Base-by-base conservation (phyloP, 2,329 filamentous ascomycete species). In the Fusarium cyanostomum region DNA sequence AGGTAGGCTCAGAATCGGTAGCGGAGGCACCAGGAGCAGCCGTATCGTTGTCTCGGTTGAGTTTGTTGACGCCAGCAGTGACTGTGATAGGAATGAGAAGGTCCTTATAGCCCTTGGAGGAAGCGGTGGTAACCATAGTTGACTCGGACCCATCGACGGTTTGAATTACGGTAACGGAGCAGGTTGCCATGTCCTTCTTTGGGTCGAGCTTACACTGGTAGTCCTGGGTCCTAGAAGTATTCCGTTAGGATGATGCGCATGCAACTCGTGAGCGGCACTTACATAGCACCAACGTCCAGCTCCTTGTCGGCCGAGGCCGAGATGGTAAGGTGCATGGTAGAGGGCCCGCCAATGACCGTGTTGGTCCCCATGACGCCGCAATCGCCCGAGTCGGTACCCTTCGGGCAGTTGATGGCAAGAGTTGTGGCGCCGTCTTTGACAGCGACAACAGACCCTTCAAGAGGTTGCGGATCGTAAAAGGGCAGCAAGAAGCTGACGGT, bases 11-110 rank as follows among this genome's bases (percentile, higher is more conserved):
- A 24, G 70, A 41, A 8, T 31, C 42, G 27, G 66, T 55, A 37
- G 58, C 55, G 26, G 66, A 65, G 26, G 57, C 43, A 28, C 38
- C 21, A 15, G 38, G 21, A 15, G 21, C 38, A 41, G 38, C 21
- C 26, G 38, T 26, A 26, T 44, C 57, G 4, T 56, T 45, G 38
- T 50, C 65, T 12, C 37, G 50, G 33, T 48, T 56, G 16, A 80
- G 68, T 68, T 78, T 78, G 46, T 78, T 73, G 30, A 71, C 52
- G 5, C 78, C 79, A 13, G 74, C 75, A 15, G 78, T 79, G 49
- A 80, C 61, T 30, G 75, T 77, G 21, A 79, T 72, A 52, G 76
- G 71, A 11, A 64, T 28, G 34, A 72, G 59, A 16, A 53, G 8
- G 0, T 50, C 16, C n/a, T 46, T 46, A 55, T 75, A 72, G 16